Evolutionary conservation across 2,329 filamentous ascomycete species (phyloP), one percentile per base, ranked within the genome.

Genomic region (Pseudogymnoascus sp.): DNA sequence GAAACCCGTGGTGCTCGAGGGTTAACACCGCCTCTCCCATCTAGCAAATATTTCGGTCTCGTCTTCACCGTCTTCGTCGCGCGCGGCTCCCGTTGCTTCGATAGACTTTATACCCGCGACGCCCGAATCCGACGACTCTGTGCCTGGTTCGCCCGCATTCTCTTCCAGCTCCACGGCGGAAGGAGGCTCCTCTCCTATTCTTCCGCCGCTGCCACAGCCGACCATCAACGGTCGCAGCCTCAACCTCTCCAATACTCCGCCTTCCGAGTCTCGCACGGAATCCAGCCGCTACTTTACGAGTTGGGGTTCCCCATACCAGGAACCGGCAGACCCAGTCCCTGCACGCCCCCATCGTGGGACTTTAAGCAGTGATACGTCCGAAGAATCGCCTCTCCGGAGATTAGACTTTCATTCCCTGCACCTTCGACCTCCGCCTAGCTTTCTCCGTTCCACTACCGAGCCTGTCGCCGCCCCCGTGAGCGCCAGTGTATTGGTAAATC

Each of bases 251-350:
- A 78, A 79, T 70, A 84, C 80, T n/a, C 81, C 73, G 20, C 33
- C 57, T 25, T 73, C 83, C 47, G 63, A 61, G 20, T 62, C 65
- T 37, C 62, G 61, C 54, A 67, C 67, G 22, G 67, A 68, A 37
- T 69, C 77, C 79, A 66, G 70, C 70, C 64, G 72, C 64, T 85
- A 82, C 73, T 80, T 81, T 63, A 94, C 91, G 57, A 92, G 88
- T 72, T 96, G 92, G 92, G 92, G 92, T 61, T 96, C 92, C 60
- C 92, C 92, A 20, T 96, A 96, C 75, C 86, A 89, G 61, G 81
- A 81, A 64, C 82, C 87, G 38, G 77, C 80, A 11, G 87, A 83
- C 62, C 50, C 74, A 80, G n/a, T 54, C 11, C 63, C 75, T 80
- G 57, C n/a, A 4, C 47, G n/a, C 28, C 47, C 47, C 28, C 79